These are phyloP conservation scores for Tricholoma sp. DNA, from an alignment of 768 basidiomycete genomes.

Conservation along the genomic window DNA sequence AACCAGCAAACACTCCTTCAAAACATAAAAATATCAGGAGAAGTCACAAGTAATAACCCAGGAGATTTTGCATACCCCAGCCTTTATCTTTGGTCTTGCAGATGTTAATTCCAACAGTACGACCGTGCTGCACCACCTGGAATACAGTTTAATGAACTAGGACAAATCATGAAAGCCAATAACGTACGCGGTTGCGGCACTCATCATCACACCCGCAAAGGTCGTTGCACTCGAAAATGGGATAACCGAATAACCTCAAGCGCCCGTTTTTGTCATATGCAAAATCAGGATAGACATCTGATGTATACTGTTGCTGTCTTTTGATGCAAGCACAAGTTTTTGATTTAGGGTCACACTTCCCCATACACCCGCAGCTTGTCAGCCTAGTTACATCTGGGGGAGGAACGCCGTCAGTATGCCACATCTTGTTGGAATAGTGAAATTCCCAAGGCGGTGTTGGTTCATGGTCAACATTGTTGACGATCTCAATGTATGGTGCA, in stretches of 20 bases:
- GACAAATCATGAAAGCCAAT: not conserved
- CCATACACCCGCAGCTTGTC: slow-evolving; percentile 69
- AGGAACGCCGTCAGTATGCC: slow-evolving; percentile 65
- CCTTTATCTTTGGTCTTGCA: slow-evolving; percentile 73
- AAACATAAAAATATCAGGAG: not conserved
- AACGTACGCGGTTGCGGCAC: slow-evolving; percentile 74
- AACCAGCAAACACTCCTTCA: slow-evolving; percentile 66
- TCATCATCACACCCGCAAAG: slow-evolving; percentile 77
- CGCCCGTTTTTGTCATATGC: slow-evolving; percentile 60
- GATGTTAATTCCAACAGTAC: slow-evolving; percentile 58
- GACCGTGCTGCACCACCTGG: slow-evolving; percentile 81
- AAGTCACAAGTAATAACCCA: not conserved
- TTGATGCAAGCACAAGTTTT: slow-evolving; percentile 66
- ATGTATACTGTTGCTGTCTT: slow-evolving; percentile 43
- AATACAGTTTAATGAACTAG: not conserved
- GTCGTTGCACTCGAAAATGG: slow-evolving; percentile 85
- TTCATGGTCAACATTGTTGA: slow-evolving; percentile 65
- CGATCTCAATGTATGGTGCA: slow-evolving; percentile 62
- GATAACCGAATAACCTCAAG: slow-evolving; percentile 45
- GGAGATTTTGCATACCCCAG: slow-evolving; percentile 59
- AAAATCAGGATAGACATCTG: slow-evolving; percentile 44
- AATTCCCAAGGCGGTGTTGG: slow-evolving; percentile 83
- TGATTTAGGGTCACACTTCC: slow-evolving; percentile 71
- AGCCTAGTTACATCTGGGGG: slow-evolving; percentile 55
- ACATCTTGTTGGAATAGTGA: slow-evolving; percentile 79